Evolutionary conservation across 2,329 filamentous ascomycete genomes (phyloP).

Genomic region (Exutisphaerella laricina): DNA sequence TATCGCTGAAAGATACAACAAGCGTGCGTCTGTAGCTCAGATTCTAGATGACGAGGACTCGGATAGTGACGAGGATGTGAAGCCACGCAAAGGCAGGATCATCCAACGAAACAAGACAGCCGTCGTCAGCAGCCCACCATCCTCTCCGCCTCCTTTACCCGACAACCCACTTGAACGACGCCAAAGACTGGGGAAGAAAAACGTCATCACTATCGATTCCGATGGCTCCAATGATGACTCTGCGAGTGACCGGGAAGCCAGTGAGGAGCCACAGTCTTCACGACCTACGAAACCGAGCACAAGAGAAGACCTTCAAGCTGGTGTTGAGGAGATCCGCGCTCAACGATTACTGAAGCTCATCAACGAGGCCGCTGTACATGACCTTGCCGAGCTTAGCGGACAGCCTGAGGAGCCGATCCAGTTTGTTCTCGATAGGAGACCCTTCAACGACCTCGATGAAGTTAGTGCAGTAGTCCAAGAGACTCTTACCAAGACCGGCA

Average conservation of each 20-base stretch:
- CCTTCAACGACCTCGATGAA: slow-evolving; percentile 62
- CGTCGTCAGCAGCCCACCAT: slow-evolving; percentile 33
- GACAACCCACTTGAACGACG: slow-evolving; percentile 14
- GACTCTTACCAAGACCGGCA: slow-evolving; percentile 47
- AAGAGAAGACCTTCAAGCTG: slow-evolving; percentile 6
- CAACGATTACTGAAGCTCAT: slow-evolving; percentile 66
- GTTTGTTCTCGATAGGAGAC: slow-evolving; percentile 65
- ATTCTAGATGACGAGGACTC: slow-evolving; percentile 15
- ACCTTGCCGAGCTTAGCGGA: slow-evolving; percentile 76
- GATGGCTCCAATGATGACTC: slow-evolving; percentile 38
- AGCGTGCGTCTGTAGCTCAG: slow-evolving; percentile 12
- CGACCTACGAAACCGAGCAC: slow-evolving; percentile 5
- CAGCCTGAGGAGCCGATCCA: slow-evolving; percentile 65
- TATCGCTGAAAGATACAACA: slow-evolving; percentile 46
- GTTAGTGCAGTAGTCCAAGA: slow-evolving; percentile 58
- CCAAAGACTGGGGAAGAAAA: slow-evolving; percentile 17
- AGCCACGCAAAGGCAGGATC: slow-evolving; percentile 37
- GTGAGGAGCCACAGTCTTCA: slow-evolving; percentile 14
- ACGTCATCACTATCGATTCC: slow-evolving; percentile 33
- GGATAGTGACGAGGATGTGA: slow-evolving; percentile 26
- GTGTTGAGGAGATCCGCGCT: slow-evolving; percentile 19
- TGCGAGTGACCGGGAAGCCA: slow-evolving; percentile 17
- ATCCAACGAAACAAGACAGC: slow-evolving; percentile 46
- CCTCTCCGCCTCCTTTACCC: slow-evolving; percentile 24
- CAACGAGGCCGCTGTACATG: slow-evolving; percentile 69